These are phyloP conservation scores for Backusella circina DNA, from an alignment of 192 early-diverging fungal genomes.

Conservation along the genomic window DNA sequence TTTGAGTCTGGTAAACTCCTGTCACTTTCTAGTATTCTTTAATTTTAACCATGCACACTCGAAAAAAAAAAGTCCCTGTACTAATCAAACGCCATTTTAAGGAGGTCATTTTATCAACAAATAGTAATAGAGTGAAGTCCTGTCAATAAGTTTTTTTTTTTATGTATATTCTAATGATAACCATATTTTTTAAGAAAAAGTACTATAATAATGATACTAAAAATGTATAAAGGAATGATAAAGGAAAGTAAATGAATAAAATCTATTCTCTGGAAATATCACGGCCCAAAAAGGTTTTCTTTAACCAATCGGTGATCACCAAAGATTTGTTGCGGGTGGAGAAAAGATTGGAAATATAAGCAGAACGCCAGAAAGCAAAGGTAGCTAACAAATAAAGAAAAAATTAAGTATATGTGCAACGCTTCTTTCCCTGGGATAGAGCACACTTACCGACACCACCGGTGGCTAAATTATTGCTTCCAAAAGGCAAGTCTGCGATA, in stretches of 20 bases:
- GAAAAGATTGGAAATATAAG: slow-evolving; percentile 76
- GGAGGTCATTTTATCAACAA: not conserved
- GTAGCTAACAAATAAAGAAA: slow-evolving; percentile 33
- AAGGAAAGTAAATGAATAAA: not conserved
- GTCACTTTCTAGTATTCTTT: not conserved
- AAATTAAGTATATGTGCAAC: not conserved
- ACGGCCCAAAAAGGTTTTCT: slow-evolving; percentile 86
- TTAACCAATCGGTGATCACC: slow-evolving; percentile 89
- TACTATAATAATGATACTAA: not conserved
- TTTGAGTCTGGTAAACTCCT: not conserved
- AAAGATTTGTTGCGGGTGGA: slow-evolving; percentile 76
- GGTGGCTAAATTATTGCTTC: slow-evolving; percentile 58
- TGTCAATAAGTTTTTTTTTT: not conserved
- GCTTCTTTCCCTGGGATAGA: not conserved
- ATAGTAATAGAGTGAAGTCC: not conserved
- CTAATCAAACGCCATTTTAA: not conserved
- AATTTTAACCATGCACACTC: not conserved
- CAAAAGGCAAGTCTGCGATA: slow-evolving; percentile 86
- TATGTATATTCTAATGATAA: slow-evolving; percentile 4
- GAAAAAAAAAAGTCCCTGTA: not conserved
- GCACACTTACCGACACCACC: slow-evolving; percentile 44
- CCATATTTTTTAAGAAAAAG: not conserved
- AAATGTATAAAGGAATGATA: not conserved
- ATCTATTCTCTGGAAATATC: slow-evolving; percentile 85
- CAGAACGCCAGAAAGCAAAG: slow-evolving; percentile 76